These are phyloP conservation scores for Hydrangea macrophylla DNA, from an alignment of 148 eudicot genomes.

Conservation along the genomic window DNA sequence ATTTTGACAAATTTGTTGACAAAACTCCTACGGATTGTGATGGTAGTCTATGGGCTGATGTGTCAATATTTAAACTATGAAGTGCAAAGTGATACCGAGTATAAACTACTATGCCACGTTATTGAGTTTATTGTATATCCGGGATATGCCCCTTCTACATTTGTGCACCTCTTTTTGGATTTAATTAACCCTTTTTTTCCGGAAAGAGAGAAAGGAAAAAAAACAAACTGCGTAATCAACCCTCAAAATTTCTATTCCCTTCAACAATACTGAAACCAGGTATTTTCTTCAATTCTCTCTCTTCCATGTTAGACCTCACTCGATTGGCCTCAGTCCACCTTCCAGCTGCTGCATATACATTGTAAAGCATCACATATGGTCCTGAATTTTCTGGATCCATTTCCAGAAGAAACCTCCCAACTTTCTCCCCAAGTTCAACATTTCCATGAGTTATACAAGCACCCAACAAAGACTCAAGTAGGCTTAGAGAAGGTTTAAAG, in stretches of 20 bases:
- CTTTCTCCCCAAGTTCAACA: conserved; percentile 43
- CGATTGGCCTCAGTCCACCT: conserved; percentile 60
- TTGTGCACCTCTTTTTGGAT: too few species aligned
- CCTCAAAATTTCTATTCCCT: background rate
- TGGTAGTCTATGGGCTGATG: too few species aligned
- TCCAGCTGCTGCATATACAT: conserved; percentile 57
- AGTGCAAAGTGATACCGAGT: too few species aligned
- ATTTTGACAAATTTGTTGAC: too few species aligned
- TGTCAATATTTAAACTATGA: too few species aligned
- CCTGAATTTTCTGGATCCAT: conserved; percentile 32
- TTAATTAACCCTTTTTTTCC: too few species aligned
- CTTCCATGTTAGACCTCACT: conserved; percentile 47
- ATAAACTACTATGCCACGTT: too few species aligned
- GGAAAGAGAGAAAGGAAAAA: too few species aligned
- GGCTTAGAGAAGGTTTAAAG: conserved; percentile 21
- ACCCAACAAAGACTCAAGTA: conserved; percentile 52
- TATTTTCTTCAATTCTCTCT: conserved; percentile 36
- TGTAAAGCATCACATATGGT: conserved; percentile 49
- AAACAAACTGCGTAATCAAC: too few species aligned
- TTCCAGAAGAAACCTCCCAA: conserved; percentile 38
- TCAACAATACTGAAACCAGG: conserved; percentile 47
- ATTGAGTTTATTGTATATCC: too few species aligned
- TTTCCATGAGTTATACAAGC: conserved; percentile 56
- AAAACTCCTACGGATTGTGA: too few species aligned
- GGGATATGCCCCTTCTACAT: too few species aligned